These are phyloP conservation scores for Stephania yunnanensis DNA, from an alignment of 164 flowering plant species.

Conservation along the genomic window DNA sequence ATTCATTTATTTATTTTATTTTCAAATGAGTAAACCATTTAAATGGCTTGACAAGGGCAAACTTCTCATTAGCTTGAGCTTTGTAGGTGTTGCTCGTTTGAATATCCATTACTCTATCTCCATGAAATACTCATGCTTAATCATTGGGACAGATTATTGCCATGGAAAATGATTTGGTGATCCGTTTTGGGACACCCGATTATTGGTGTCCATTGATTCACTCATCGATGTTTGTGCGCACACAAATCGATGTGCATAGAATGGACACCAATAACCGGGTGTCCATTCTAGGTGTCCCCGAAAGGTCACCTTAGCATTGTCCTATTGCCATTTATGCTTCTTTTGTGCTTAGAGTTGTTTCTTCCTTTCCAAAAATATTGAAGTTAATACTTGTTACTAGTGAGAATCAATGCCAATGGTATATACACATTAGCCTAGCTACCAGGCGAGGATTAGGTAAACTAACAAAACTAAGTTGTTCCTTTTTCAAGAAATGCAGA, in stretches of 20 bases:
- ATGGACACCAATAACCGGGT: too few species aligned
- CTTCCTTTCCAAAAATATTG: not conserved
- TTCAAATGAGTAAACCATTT: constrained; percentile 2
- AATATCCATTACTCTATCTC: not conserved
- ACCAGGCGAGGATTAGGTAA: constrained; percentile 15
- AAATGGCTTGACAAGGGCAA: not conserved
- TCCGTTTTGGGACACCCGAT: too few species aligned
- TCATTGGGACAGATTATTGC: not conserved
- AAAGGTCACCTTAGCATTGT: too few species aligned
- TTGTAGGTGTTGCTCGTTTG: not conserved
- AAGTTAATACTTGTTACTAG: too few species aligned
- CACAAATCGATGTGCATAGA: too few species aligned
- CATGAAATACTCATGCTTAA: too few species aligned
- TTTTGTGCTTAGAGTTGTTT: not conserved
- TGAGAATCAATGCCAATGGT: too few species aligned
- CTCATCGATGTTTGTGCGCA: too few species aligned
- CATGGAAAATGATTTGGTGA: too few species aligned
- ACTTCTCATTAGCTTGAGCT: not conserved
- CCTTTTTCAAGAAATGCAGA: constrained; percentile 60
- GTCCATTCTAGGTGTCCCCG: too few species aligned
- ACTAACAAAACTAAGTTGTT: constrained; percentile 33
- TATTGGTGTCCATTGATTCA: too few species aligned
- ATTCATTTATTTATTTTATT: not conserved
- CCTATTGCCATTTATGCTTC: not conserved
- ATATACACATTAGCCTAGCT: too few species aligned